Percentiles rank a stretch among this genome's conserved stretches.
phyloP scores from a whole-genome alignment of 306 rosid genomes.

The Hippophae rhamnoides region DNA sequence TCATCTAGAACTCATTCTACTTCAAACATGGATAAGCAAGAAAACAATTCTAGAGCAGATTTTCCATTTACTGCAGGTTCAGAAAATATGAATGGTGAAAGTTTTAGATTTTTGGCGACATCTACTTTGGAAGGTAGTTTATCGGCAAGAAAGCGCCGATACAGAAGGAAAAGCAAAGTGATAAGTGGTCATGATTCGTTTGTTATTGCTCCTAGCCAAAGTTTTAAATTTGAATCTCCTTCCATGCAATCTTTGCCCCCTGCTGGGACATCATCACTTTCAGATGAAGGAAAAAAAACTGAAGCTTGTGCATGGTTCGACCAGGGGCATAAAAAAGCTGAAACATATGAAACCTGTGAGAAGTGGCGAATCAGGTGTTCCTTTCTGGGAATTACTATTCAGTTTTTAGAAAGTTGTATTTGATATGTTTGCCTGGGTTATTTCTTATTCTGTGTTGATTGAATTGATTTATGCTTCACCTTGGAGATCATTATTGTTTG shows the following conservation, averaged over 20 bases:
- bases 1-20: conserved; percentile 27
- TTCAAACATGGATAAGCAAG: conserved; percentile 28
- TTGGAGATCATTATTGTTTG: conserved; percentile 12
- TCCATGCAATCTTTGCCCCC: conserved; percentile 33
- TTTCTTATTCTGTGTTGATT: conserved; percentile 16
- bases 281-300: conserved; percentile 24
- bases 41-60: conserved; percentile 14
- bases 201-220: conserved; percentile 36
- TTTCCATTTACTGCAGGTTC: conserved; percentile 25
- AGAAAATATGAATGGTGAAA: conserved; percentile 27
- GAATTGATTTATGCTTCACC: background rate
- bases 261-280: conserved; percentile 26
- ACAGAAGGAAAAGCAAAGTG: conserved; percentile 49
- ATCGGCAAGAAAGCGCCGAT: conserved; percentile 30
- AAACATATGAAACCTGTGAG: conserved; percentile 54
- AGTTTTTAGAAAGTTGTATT: conserved; percentile 1
- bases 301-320: conserved; percentile 27
- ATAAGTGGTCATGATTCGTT: conserved; percentile 31
- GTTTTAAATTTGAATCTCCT: conserved; percentile 35
- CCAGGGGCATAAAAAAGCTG: conserved; percentile 25
- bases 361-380: conserved; percentile 74
- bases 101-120: conserved; percentile 53
- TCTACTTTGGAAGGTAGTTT: conserved; percentile 29
- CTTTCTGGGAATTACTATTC: conserved; percentile 4
- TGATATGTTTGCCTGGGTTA: conserved; percentile 5